A percentile compares a stretch with the other conserved stretches of the same genome.
Evolutionary conservation across 345 rosid species (phyloP).

Genomic region (Citrus trifoliata): DNA sequence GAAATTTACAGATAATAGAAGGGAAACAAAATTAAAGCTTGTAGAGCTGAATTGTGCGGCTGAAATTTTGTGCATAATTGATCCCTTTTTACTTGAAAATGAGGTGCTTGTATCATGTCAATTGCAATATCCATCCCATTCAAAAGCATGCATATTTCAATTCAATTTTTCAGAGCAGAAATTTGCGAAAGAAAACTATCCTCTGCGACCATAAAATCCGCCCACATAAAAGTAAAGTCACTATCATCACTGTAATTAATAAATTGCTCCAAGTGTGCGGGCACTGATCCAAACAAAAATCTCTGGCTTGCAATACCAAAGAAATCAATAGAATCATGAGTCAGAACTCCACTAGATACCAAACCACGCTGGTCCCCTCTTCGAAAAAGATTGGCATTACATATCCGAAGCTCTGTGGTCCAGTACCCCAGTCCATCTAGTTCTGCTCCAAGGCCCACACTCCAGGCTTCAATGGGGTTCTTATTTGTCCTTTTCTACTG

Average conservation of each 20-base stretch:
- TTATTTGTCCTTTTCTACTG: not conserved
- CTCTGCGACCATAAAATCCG: not conserved
- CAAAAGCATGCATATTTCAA: not conserved
- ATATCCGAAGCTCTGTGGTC: not conserved
- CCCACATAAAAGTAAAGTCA: not conserved
- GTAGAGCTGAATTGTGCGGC: too few species aligned
- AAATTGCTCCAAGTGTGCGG: not conserved
- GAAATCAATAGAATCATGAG: not conserved
- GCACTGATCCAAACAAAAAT: not conserved
- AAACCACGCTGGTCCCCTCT: conserved; percentile 5
- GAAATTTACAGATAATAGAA: too few species aligned
- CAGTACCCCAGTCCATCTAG: not conserved
- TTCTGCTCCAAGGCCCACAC: not conserved
- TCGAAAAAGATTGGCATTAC: not conserved
- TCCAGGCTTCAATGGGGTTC: not conserved
- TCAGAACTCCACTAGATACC: not conserved
- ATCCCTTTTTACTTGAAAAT: not conserved
- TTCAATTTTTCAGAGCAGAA: not conserved
- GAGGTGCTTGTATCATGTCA: not conserved
- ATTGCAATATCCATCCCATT: not conserved
- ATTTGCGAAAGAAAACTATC: not conserved
- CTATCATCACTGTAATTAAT: not conserved
- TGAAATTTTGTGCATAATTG: too few species aligned
- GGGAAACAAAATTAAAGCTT: too few species aligned
- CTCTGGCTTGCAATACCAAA: not conserved